Conservation (phyloP, 2,329 filamentous ascomycete genomes). For the Fusarium avenaceum region DNA sequence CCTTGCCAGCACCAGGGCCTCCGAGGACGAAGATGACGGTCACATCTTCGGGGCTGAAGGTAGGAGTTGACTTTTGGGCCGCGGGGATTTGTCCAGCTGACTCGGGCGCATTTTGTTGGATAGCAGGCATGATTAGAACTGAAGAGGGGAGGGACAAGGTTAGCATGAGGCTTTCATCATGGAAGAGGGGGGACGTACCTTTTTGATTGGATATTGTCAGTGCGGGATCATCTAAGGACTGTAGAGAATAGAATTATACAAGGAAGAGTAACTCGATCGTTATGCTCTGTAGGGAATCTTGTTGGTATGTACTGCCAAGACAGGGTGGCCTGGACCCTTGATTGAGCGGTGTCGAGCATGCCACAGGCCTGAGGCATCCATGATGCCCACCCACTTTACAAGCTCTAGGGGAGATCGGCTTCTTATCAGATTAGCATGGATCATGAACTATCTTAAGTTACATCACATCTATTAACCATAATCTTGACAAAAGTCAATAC, state of each 20-base stretch:
- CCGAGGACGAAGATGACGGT: constrained; percentile 98
- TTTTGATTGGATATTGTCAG: constrained; percentile 21
- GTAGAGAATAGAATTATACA: background rate
- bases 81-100: constrained; percentile 55
- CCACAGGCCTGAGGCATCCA: constrained; percentile 28
- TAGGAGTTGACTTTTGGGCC: constrained; percentile 69
- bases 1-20: constrained; percentile 95
- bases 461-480: background rate
- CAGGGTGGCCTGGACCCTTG: constrained; percentile 23
- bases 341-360: constrained; percentile 28
- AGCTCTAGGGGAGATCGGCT: constrained; percentile 14
- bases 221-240: constrained; percentile 13
- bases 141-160: constrained; percentile 2
- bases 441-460: background rate
- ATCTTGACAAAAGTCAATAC: background rate
- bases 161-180: constrained; percentile 22
- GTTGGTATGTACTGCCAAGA: constrained; percentile 30
- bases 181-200: constrained; percentile 23
- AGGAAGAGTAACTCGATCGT: constrained; percentile 11
- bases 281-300: constrained; percentile 6
- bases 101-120: constrained; percentile 35
- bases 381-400: constrained; percentile 26
- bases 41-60: constrained; percentile 81
- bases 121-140: constrained; percentile 33
- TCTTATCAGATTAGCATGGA: constrained; percentile 10